phyloP scores from a whole-genome alignment of 2,329 filamentous ascomycete species.

The Neoarthrinium moseri region DNA sequence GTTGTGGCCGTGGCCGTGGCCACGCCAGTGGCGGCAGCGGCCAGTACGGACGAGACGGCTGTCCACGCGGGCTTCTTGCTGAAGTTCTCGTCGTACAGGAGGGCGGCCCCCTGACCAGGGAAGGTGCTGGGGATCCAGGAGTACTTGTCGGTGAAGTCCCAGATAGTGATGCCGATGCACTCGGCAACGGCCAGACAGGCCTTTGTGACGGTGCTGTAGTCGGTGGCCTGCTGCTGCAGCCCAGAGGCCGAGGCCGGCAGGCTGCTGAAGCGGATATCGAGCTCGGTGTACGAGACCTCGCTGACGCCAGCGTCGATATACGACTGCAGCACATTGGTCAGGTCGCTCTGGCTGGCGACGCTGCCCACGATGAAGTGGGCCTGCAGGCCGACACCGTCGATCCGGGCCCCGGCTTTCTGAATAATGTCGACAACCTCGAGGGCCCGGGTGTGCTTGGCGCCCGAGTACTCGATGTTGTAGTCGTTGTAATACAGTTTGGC shows the following conservation, averaged over 20 bases:
- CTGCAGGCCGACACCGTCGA: slow-evolving; percentile 64
- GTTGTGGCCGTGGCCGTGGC: background rate
- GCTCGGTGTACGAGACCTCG: slow-evolving; percentile 61
- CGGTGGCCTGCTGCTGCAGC: slow-evolving; percentile 43
- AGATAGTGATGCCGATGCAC: slow-evolving; percentile 43
- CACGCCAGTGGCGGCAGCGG: slow-evolving; percentile 5
- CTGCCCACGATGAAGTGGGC: slow-evolving; percentile 57
- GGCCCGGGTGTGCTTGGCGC: slow-evolving; percentile 43
- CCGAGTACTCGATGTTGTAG: slow-evolving; percentile 59
- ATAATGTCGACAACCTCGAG: slow-evolving; percentile 44
- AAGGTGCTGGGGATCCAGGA: slow-evolving; percentile 67
- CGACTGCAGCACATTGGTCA: slow-evolving; percentile 44
- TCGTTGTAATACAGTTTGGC: slow-evolving; percentile 58
- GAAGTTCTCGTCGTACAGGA: slow-evolving; percentile 34
- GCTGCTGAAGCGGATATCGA: slow-evolving; percentile 53
- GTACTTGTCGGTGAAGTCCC: slow-evolving; percentile 41
- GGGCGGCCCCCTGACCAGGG: slow-evolving; percentile 48
- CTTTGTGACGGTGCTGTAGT: slow-evolving; percentile 38
- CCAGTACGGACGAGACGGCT: slow-evolving; percentile 13
- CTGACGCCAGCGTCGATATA: slow-evolving; percentile 48
- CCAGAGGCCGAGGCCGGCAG: slow-evolving; percentile 42
- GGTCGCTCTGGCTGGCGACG: slow-evolving; percentile 43
- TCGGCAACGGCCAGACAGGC: slow-evolving; percentile 32
- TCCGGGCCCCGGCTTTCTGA: slow-evolving; percentile 48
- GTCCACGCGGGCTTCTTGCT: slow-evolving; percentile 38